Evolutionary conservation across 1,284 basidiomycete species (phyloP).

Genomic region (Moesziomyces sp.): DNA sequence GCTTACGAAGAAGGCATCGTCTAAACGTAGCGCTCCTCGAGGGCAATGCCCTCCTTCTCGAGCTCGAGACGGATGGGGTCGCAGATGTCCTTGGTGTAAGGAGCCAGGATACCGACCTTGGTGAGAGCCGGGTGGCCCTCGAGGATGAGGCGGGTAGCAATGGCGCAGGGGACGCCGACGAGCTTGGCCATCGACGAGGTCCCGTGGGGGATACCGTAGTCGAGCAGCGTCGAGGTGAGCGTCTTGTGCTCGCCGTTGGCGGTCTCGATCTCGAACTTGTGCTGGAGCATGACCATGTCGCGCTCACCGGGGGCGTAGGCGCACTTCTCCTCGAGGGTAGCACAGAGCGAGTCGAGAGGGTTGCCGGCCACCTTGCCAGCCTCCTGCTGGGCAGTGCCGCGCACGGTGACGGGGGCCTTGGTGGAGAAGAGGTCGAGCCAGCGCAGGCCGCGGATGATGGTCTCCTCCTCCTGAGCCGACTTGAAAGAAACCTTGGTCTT

Average conservation of each 20-base stretch:
- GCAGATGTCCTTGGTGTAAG: constrained; percentile 80
- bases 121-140: constrained; percentile 75
- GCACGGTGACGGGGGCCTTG: constrained; percentile 71
- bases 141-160: constrained; percentile 79
- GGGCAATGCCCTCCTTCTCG: constrained; percentile 65
- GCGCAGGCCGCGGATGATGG: constrained; percentile 71
- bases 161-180: constrained; percentile 92
- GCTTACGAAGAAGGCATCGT: background rate
- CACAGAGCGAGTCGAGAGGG: constrained; percentile 93
- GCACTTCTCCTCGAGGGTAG: constrained; percentile 89
- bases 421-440: constrained; percentile 89
- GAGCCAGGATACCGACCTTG: constrained; percentile 77
- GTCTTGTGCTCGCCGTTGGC: constrained; percentile 77
- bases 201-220: constrained; percentile 82
- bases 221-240: constrained; percentile 90
- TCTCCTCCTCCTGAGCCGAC: constrained; percentile 52
- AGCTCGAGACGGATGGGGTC: constrained; percentile 66
- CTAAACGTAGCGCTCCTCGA: constrained; percentile 65
- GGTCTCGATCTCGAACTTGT: constrained; percentile 73
- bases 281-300: constrained; percentile 96
- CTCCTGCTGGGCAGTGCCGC: constrained; percentile 69
- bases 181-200: constrained; percentile 94
- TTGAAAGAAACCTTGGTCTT: constrained; percentile 53
- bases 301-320: constrained; percentile 89
- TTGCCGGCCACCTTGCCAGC: constrained; percentile 78